Conservation (phyloP, 768 basidiomycete species). For the Grammothele lineata region DNA sequence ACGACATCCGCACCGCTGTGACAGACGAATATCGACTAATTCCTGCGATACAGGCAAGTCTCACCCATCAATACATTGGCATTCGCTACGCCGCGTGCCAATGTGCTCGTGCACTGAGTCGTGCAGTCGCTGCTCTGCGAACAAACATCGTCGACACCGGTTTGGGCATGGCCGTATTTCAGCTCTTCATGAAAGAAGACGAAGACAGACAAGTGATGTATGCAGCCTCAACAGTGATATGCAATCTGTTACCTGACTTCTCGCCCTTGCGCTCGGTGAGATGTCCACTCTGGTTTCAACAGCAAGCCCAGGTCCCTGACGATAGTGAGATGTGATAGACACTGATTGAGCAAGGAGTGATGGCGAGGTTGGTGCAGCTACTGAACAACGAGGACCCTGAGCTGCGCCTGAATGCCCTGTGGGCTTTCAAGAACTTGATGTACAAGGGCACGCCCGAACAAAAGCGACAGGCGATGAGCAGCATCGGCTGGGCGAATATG, state of each 20-base stretch:
- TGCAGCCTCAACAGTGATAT: constrained; percentile 70
- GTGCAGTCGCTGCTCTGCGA: constrained; percentile 74
- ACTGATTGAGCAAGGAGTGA: constrained; percentile 63
- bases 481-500: constrained; percentile 63
- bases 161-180: constrained; percentile 67
- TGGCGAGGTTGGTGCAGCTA: constrained; percentile 60
- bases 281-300: too few relatives aligned
- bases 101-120: constrained; percentile 72
- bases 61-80: constrained; percentile 61
- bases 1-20: constrained; percentile 65
- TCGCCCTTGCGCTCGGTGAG: constrained; percentile 69
- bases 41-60: constrained; percentile 47
- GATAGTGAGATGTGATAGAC: constrained; percentile 46
- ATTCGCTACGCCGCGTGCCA: constrained; percentile 88
- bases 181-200: constrained; percentile 47
- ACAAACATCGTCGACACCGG: constrained; percentile 85
- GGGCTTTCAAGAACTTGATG: constrained; percentile 84
- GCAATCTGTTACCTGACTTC: constrained; percentile 85
- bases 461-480: constrained; percentile 64
- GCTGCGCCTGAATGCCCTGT: constrained; percentile 68
- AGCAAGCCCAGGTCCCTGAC: too few relatives aligned
- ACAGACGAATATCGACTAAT: constrained; percentile 57
- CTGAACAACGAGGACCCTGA: constrained; percentile 48
- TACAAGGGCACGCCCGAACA: constrained; percentile 55
- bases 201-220: constrained; percentile 69